Conservation (phyloP, 257 asterid genomes). For the Nicotiana knightiana region DNA sequence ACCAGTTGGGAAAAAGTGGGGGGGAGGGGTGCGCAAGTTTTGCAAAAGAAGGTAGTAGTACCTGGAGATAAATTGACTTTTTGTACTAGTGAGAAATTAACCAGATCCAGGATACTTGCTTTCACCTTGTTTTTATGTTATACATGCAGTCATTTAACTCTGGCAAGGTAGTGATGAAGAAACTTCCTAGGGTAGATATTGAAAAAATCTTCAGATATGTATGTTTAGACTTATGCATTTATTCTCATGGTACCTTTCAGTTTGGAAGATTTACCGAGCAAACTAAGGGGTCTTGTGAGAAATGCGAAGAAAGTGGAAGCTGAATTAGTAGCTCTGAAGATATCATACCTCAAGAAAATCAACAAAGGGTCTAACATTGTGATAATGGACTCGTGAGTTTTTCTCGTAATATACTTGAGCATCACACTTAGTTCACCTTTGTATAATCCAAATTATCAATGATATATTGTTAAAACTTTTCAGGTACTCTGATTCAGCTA, state of each 20-base stretch:
- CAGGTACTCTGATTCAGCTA: slow-evolving; percentile 87
- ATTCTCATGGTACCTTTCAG: slow-evolving; percentile 35
- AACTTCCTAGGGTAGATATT: neutral
- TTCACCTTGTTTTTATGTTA: neutral
- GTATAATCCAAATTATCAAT: neutral
- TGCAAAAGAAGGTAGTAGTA: neutral
- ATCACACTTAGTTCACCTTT: neutral
- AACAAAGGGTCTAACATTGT: slow-evolving; percentile 71
- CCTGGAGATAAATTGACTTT: neutral
- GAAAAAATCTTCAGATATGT: neutral
- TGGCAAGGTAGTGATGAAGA: neutral
- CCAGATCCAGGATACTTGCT: neutral
- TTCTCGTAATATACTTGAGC: neutral
- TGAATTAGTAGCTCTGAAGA: slow-evolving; percentile 80
- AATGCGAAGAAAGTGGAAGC: slow-evolving; percentile 81
- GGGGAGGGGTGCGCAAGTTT: neutral
- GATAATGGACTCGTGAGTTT: slow-evolving; percentile 85
- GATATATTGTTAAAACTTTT: neutral
- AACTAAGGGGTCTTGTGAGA: slow-evolving; percentile 58
- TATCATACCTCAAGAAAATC: slow-evolving; percentile 81
- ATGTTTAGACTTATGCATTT: neutral
- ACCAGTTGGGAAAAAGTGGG: neutral
- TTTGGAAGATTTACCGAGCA: slow-evolving; percentile 83
- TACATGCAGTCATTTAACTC: neutral
- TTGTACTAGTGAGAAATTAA: neutral